Evolutionary conservation across 2,329 filamentous ascomycete genomes (phyloP), one percentile per base, ranked within the genome.

Genomic region (Verruconis gallopava): DNA sequence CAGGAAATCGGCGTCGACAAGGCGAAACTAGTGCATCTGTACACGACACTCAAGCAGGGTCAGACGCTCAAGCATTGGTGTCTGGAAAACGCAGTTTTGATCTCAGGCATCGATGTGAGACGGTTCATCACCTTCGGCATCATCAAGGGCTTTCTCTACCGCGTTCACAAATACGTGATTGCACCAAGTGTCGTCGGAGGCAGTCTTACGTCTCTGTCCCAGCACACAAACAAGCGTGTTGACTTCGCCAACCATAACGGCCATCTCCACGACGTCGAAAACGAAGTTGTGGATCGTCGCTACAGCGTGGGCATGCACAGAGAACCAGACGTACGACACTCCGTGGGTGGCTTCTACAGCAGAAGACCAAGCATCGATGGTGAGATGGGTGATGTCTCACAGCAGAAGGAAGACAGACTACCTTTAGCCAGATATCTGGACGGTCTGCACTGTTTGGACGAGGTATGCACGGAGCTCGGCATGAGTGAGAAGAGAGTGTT

Each of bases 51-150:
- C 45, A 76, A 77, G 43, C 84, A 86, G 37, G 85, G 86, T 28
- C 76, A 85, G 40, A 83, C 78, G n/a, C 71, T 96, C 11, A 81
- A 81, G 55, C 83, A 89, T 57, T 96, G 86, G 85, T 78, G 91
- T 50, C 71, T 82, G 45, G 69, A 79, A 21, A 82, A 93, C 59
- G 72, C 77, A 49, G 74, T 80, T 32, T 65, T 82, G 30, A 69
- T 95, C 5, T 68, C 72, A 11, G 79, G 80, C 53, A 77, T 98
- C 44, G 91, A 98, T 58, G 77, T 95, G 43, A 77, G 91, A 11
- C 79, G 91, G 20, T 79, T 98, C 48, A 85, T 96, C 48, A 93
- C 93, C 45, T 98, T 96, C 54, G 91, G 89, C 44, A 74, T 95
- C 45, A 93, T 96, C 59, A 96, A 96, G 63, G 88, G 89, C 13